Conservation (phyloP, 345 rosid genomes). For the Erucastrum elatum region DNA sequence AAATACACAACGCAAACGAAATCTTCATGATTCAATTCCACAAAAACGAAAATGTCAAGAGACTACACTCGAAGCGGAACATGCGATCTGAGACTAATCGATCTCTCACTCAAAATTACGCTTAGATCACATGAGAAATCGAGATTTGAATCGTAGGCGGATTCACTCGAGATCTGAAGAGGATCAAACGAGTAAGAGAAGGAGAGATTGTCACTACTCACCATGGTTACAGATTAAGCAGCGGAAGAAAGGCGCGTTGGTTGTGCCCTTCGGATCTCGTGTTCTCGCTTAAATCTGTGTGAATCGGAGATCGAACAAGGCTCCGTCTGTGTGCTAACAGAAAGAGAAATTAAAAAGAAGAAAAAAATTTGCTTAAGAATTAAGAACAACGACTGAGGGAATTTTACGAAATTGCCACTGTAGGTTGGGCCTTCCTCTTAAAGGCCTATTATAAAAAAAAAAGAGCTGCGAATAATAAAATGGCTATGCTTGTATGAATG, state of each 20-base stretch:
- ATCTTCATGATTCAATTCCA: slow-evolving; percentile 6
- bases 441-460: neutral
- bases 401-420: slow-evolving; percentile 30
- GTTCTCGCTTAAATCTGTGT: slow-evolving; percentile 28
- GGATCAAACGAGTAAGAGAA: neutral
- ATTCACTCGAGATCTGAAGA: slow-evolving; percentile 32
- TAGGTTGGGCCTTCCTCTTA: slow-evolving; percentile 6
- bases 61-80: slow-evolving; percentile 11
- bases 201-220: slow-evolving; percentile 11
- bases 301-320: slow-evolving; percentile 33
- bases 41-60: slow-evolving; percentile 23
- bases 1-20: too few relatives aligned
- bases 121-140: slow-evolving; percentile 7
- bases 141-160: slow-evolving; percentile 23
- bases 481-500: neutral
- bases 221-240: slow-evolving; percentile 32
- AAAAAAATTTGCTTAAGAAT: slow-evolving; percentile 26
- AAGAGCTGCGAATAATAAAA: neutral
- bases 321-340: neutral
- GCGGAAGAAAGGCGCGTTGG: slow-evolving; percentile 2
- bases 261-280: slow-evolving; percentile 26
- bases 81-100: slow-evolving; percentile 26
- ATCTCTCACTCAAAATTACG: slow-evolving; percentile 12
- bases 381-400: slow-evolving; percentile 4
- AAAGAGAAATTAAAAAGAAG: neutral